These are phyloP conservation scores for Trichoderma virens DNA, from an alignment of 495 filamentous ascomycete species.

Conservation along the genomic window DNA sequence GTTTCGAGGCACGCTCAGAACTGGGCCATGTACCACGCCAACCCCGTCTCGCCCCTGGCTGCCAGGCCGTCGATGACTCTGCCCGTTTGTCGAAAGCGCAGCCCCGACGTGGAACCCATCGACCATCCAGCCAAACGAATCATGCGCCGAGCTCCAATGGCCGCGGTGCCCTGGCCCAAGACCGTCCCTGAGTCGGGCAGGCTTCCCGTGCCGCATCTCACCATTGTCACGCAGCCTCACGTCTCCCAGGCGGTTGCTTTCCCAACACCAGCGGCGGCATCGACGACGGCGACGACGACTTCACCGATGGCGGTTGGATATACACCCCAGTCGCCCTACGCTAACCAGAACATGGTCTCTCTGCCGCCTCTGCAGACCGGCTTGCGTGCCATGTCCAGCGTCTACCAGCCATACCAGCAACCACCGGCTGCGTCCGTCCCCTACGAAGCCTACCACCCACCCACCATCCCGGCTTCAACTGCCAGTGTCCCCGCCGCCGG, in stretches of 20 bases:
- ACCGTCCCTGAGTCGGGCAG: slow-evolving; percentile 13
- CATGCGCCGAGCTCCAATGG: slow-evolving; percentile 29
- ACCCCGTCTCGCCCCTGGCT: slow-evolving; percentile 43
- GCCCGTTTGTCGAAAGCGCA: slow-evolving; percentile 55
- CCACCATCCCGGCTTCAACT: no score
- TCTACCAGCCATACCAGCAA: slow-evolving; percentile 29
- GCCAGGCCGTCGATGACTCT: slow-evolving; percentile 40
- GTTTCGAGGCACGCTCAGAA: background rate
- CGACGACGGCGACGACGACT: background rate
- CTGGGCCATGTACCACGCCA: slow-evolving; percentile 11
- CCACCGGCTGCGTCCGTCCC: slow-evolving; percentile 10
- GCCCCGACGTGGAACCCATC: slow-evolving; percentile 52
- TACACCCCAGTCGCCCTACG: slow-evolving; percentile 18
- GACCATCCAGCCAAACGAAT: slow-evolving; percentile 65
- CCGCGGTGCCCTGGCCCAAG: slow-evolving; percentile 17
- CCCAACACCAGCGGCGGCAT: background rate
- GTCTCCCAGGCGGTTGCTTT: background rate
- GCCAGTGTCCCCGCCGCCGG: background rate
- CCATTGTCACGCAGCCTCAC: slow-evolving; percentile 29
- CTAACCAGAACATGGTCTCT: slow-evolving; percentile 31
- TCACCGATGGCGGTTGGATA: background rate
- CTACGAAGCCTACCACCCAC: background rate
- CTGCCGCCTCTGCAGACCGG: slow-evolving; percentile 37
- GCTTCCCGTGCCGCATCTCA: slow-evolving; percentile 34
- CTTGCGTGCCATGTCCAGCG: slow-evolving; percentile 43